Conservation (phyloP, 2,329 filamentous ascomycete genomes). For the Bisporella sp. region DNA sequence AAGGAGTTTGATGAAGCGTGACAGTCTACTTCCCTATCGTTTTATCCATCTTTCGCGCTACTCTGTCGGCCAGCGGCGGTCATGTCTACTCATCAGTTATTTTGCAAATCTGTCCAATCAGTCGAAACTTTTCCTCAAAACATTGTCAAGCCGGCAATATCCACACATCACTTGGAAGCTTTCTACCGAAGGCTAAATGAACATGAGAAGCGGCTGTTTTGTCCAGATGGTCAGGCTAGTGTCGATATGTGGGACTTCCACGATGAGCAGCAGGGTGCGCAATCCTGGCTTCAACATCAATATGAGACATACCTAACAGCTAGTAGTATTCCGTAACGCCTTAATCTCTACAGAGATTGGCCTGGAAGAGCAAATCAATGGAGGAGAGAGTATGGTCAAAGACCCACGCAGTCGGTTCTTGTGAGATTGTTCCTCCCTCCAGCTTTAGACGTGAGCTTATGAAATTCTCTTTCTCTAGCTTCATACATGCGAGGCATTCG, state of each 20-base stretch:
- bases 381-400: not conserved
- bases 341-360: not conserved
- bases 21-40: not conserved
- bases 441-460: not conserved
- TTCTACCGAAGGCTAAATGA: not conserved
- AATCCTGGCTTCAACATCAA: not conserved
- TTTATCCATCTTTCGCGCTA: too few relatives aligned
- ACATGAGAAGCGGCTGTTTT: not conserved
- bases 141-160: not conserved
- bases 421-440: not conserved
- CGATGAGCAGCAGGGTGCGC: not conserved
- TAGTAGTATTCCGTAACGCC: not conserved
- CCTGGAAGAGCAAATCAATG: not conserved
- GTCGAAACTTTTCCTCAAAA: not conserved
- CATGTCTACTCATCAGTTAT: not conserved
- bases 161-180: not conserved
- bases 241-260: not conserved
- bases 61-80: not conserved
- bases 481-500: constrained; percentile 16
- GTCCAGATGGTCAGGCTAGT: not conserved
- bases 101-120: not conserved
- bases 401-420: not conserved
- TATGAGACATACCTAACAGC: not conserved
- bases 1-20: not conserved
- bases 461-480: constrained; percentile 11